Percentiles rank a stretch among this genome's conserved stretches.
Evolutionary conservation across 257 asterid genomes (phyloP).

Genomic region (Nicotiana otophora): DNA sequence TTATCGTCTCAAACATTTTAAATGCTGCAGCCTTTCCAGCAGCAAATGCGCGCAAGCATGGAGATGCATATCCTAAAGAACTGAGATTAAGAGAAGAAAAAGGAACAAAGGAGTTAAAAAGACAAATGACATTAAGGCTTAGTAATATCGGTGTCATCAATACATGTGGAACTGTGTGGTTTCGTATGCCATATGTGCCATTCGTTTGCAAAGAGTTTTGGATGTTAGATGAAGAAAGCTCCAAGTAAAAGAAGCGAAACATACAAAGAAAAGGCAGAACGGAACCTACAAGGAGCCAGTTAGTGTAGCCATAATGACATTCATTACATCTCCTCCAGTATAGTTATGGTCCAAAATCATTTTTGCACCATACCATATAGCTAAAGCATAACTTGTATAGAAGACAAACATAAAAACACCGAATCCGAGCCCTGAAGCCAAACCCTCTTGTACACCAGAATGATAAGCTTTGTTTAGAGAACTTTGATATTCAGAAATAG

Average conservation of each 20-base stretch:
- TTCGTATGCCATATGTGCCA: background rate
- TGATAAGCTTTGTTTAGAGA: slow-evolving; percentile 57
- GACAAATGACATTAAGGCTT: background rate
- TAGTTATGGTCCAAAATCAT: slow-evolving; percentile 50
- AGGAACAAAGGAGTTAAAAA: background rate
- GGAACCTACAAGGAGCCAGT: slow-evolving; percentile 64
- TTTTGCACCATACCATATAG: slow-evolving; percentile 69
- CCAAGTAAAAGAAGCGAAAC: background rate
- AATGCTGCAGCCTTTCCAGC: slow-evolving; percentile 76
- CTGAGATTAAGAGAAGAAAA: slow-evolving; percentile 24
- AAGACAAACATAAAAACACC: slow-evolving; percentile 56
- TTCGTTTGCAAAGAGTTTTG: background rate
- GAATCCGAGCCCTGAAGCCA: slow-evolving; percentile 62
- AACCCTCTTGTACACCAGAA: slow-evolving; percentile 63
- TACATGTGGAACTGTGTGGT: background rate
- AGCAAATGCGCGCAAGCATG: slow-evolving; percentile 71
- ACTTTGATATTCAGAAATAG: slow-evolving; percentile 37
- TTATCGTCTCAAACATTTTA: slow-evolving; percentile 71
- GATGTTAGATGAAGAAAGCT: background rate
- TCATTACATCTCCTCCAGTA: slow-evolving; percentile 59
- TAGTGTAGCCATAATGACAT: slow-evolving; percentile 56
- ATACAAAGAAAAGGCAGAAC: background rate
- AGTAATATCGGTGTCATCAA: background rate
- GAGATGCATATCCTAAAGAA: slow-evolving; percentile 74
- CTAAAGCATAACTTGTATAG: slow-evolving; percentile 73